Evolutionary conservation across 345 rosid species (phyloP).

Genomic region (Clarkia xantiana): DNA sequence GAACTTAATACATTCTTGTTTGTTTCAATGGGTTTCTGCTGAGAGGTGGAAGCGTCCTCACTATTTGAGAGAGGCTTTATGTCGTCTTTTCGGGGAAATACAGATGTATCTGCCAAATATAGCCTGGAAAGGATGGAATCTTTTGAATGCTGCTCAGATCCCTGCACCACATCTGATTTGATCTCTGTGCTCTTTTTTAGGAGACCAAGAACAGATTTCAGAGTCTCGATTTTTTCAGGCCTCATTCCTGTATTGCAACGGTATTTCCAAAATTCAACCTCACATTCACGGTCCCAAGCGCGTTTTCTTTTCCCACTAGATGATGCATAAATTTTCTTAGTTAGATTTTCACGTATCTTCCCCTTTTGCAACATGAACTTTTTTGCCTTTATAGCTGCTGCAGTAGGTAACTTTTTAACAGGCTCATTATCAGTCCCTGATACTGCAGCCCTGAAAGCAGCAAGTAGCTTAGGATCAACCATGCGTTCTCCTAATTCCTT

Average conservation of each 20-base stretch:
- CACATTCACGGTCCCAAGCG: slow-evolving; percentile 96
- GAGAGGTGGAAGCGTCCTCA: slow-evolving; percentile 20
- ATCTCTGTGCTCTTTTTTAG: slow-evolving; percentile 38
- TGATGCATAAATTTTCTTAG: slow-evolving; percentile 80
- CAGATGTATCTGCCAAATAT: slow-evolving; percentile 93
- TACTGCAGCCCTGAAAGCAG: slow-evolving; percentile 83
- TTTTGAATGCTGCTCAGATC: slow-evolving; percentile 30
- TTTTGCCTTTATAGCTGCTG: slow-evolving; percentile 58
- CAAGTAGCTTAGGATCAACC: slow-evolving; percentile 82
- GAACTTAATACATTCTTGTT: slow-evolving; percentile 26
- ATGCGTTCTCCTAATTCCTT: slow-evolving; percentile 45
- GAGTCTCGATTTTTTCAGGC: slow-evolving; percentile 87
- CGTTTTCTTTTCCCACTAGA: slow-evolving; percentile 74
- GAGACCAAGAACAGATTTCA: slow-evolving; percentile 74
- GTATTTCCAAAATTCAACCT: slow-evolving; percentile 97
- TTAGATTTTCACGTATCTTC: slow-evolving; percentile 87
- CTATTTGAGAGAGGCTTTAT: slow-evolving; percentile 59
- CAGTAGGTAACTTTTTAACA: slow-evolving; percentile 35
- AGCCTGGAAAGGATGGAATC: slow-evolving; percentile 81
- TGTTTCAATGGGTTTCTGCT: slow-evolving; percentile 18
- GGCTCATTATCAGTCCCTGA: slow-evolving; percentile 50
- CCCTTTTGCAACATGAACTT: slow-evolving; percentile 85
- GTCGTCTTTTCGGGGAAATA: slow-evolving; percentile 77
- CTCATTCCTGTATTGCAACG: slow-evolving; percentile 62
- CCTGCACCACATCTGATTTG: slow-evolving; percentile 19